Base-by-base conservation (phyloP, 139 green algal genomes). In the Chlamydomonas applanata region DNA sequence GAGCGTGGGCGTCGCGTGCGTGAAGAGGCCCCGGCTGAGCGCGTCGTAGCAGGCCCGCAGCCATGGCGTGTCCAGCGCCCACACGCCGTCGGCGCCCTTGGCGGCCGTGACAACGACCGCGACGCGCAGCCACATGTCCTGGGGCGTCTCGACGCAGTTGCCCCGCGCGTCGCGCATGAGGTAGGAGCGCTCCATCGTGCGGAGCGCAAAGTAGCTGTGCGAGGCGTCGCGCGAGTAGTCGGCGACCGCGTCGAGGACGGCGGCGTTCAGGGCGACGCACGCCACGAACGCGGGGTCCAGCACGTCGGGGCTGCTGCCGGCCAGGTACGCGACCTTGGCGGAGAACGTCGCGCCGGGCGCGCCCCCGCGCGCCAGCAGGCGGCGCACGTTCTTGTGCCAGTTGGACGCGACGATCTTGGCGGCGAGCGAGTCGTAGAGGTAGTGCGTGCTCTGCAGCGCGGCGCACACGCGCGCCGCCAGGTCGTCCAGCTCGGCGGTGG, bases 41-140 rank as follows among this genome's bases (percentile, higher is more conserved):
- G n/a, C n/a, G n/a, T n/a, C n/a, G n/a, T n/a, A n/a, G n/a, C n/a
- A n/a, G n/a, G n/a, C n/a, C n/a, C n/a, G n/a, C n/a, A n/a, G n/a
- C n/a, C n/a, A n/a, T n/a, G n/a, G n/a, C n/a, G n/a, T n/a, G n/a
- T n/a, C n/a, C n/a, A n/a, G n/a, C n/a, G n/a, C n/a, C n/a, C n/a
- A n/a, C n/a, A n/a, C n/a, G n/a, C n/a, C n/a, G n/a, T n/a, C n/a
- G n/a, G n/a, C n/a, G n/a, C n/a, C n/a, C n/a, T n/a, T n/a, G n/a
- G n/a, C n/a, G n/a, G n/a, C n/a, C n/a, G 19, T 68, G 53, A 84
- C 71, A 17, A 20, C 74, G 4, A 86, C 34, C 1, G 81, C 68
- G 5, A 83, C 77, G 4, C 81, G 68, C 77, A 86, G 76, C 24
- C 76, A 78, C 77, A 86, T 76, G 72, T 86, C n/a, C 68, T 86